Conservation (phyloP, 768 basidiomycete genomes). For the Phanerochaete carnosa region DNA sequence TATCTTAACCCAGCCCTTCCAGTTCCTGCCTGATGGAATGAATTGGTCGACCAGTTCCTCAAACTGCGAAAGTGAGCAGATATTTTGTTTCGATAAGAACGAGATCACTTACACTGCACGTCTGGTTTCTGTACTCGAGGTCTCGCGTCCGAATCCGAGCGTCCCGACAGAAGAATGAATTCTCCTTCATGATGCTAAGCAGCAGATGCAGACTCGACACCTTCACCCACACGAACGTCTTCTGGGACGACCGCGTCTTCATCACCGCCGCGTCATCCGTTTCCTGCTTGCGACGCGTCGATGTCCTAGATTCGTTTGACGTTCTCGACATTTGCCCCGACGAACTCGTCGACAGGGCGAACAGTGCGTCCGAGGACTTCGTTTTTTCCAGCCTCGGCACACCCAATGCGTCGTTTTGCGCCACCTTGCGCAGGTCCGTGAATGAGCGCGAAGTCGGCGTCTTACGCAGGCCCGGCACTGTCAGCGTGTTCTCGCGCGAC, state of each 20-base stretch:
- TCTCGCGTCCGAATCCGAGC: constrained; percentile 77
- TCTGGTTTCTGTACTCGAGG: constrained; percentile 79
- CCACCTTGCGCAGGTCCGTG: constrained; percentile 57
- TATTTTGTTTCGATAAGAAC: neutral
- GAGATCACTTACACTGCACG: constrained; percentile 63
- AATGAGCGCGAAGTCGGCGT: constrained; percentile 64
- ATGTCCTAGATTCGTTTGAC: constrained; percentile 4
- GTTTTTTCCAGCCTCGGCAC: constrained; percentile 32
- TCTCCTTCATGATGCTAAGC: constrained; percentile 76
- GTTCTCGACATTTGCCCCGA: constrained; percentile 5
- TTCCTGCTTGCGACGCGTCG: constrained; percentile 7
- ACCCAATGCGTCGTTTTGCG: constrained; percentile 25
- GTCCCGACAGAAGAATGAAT: constrained; percentile 80
- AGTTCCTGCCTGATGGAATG: constrained; percentile 72
- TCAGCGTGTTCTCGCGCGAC: constrained; percentile 32
- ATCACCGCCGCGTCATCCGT: constrained; percentile 70
- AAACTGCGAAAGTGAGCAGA: constrained; percentile 43
- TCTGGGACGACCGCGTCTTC: constrained; percentile 76
- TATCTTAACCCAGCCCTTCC: constrained; percentile 83
- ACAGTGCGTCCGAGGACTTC: constrained; percentile 38
- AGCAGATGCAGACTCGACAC: constrained; percentile 73
- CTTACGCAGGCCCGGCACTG: constrained; percentile 42
- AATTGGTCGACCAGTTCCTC: constrained; percentile 79
- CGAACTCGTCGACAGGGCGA: constrained; percentile 8
- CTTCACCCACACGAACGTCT: constrained; percentile 78